Evolutionary conservation across 108 stramenopile genomes (phyloP), one percentile per base, ranked within the genome.

Genomic region (Fragilaria crotonensis): DNA sequence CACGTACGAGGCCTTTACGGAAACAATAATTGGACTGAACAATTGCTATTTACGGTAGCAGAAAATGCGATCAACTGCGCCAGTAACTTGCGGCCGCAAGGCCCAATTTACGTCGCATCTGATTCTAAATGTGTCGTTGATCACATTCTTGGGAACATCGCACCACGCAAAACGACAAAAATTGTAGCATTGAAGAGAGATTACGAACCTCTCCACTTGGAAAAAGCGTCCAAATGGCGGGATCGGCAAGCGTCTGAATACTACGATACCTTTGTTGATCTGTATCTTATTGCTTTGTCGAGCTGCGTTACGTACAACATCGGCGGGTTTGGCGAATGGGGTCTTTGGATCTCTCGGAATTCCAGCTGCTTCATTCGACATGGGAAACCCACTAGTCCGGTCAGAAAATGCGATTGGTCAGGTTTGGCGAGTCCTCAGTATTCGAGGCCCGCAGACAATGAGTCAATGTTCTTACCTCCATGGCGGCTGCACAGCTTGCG

Each of bases 1-100:
- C 81, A 82, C 48, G 21, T 78, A 28, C 63, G 81, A 27, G 73
- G 74, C 0, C 49, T 68, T 48, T 82, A 78, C 47, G 62, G 52
- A 33, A 18, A 27, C 2, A 25, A 19, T 3, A 30, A 45, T n/a
- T 48, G 49, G 1, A 25, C 41, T 17, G 7, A 18, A 5, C 19
- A 26, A 30, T 11, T 46, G 9, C 7, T 41, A 7, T 41, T 14
- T 41, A 41, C 14, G 36, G 7, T 11, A 11, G 59, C 76, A 0
- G 26, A 14, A 20, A 74, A 77, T 54, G 68, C 74, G 18, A 9
- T 81, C 29, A 74, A 74, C 48, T 81, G 80, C 56, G 73, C 72
- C 27, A 28, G 33, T 11, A 41, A 66, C 19, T 25, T 67, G 14
- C 71, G 66, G 33, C 60, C 67, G 4, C 3, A 58, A 27, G 53